Evolutionary conservation across 2,329 filamentous ascomycete species (phyloP), one percentile per base, ranked within the genome.

Genomic region (Fusarium irregulare): DNA sequence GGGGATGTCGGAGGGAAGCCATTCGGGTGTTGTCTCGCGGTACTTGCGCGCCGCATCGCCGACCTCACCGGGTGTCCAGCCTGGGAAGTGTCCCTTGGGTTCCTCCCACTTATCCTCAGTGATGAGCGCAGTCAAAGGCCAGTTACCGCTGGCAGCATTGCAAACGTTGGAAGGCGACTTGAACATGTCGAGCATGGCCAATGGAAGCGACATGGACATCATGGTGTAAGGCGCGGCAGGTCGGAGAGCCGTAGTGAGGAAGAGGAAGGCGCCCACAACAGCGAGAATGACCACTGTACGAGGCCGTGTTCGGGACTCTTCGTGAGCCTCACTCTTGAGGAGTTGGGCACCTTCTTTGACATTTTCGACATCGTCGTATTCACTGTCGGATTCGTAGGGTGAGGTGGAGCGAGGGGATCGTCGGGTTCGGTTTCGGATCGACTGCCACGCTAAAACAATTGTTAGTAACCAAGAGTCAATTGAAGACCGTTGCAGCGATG

Each of bases 191-290:
- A 79, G 56, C 53, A 80, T 72, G 1, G 77, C 66, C 9, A 76
- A 46, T 2, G 78, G 78, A 1, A 80, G 72, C 0, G 78, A 79
- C 7, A 71, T 71, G n/a, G 77, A 75, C 71, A 80, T 77, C 59
- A 76, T 76, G 20, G 53, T 68, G 56, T 79, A 80, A 6, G 78
- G 78, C 21, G 65, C 67, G 4, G 66, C 47, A 2, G 77, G 76
- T n/a, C 78, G 75, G 42, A 77, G 47, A 6, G 71, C 7, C 8
- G 70, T 70, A 1, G 69, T 71, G 9, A 75, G 42, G 25, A 53
- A 56, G 8, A 75, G 45, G 40, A 63, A 73, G 13, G 63, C 32
- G 8, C 63, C 20, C 0, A 55, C 23, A 7, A 37, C 4, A 10
- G 44, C 42, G 3, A 72, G 34, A 20, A 68, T 28, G 7, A 64